Evolutionary conservation across 176 grass and related monocot species (phyloP).

Genomic region (Zoysia japonica): DNA sequence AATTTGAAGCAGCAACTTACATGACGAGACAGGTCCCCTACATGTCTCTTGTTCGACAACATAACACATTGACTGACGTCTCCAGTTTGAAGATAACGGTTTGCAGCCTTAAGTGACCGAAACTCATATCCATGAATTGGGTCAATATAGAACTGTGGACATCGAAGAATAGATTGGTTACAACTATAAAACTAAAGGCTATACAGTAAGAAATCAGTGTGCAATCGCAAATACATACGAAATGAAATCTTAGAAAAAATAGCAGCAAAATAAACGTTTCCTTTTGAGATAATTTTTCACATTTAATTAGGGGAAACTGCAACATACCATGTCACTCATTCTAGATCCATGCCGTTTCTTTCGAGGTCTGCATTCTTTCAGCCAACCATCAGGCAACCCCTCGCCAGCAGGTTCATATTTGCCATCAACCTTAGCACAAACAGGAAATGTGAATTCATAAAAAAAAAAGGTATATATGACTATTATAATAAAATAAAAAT

Average conservation of each 20-base stretch:
- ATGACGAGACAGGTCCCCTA: slow-evolving; percentile 35
- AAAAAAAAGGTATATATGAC: slow-evolving; percentile 2
- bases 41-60: slow-evolving; percentile 54
- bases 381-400: slow-evolving; percentile 59
- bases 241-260: background rate
- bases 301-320: slow-evolving; percentile 17
- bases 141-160: slow-evolving; percentile 70
- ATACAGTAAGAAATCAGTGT: slow-evolving; percentile 26
- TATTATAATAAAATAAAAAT: background rate
- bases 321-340: slow-evolving; percentile 44
- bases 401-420: slow-evolving; percentile 37
- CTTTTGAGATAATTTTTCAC: background rate
- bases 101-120: slow-evolving; percentile 54
- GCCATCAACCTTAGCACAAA: slow-evolving; percentile 26
- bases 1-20: slow-evolving; percentile 46
- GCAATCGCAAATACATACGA: slow-evolving; percentile 1
- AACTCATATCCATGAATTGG: slow-evolving; percentile 64
- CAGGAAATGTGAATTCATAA: slow-evolving; percentile 13
- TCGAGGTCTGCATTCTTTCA: slow-evolving; percentile 56
- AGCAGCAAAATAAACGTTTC: background rate
- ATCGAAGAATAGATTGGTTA: slow-evolving; percentile 34
- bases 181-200: slow-evolving; percentile 12
- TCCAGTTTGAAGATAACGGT: slow-evolving; percentile 55
- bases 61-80: slow-evolving; percentile 37
- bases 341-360: slow-evolving; percentile 40